Evolutionary conservation across 192 early-diverging fungal genomes (phyloP).

Genomic region (Mortierella claussenii): DNA sequence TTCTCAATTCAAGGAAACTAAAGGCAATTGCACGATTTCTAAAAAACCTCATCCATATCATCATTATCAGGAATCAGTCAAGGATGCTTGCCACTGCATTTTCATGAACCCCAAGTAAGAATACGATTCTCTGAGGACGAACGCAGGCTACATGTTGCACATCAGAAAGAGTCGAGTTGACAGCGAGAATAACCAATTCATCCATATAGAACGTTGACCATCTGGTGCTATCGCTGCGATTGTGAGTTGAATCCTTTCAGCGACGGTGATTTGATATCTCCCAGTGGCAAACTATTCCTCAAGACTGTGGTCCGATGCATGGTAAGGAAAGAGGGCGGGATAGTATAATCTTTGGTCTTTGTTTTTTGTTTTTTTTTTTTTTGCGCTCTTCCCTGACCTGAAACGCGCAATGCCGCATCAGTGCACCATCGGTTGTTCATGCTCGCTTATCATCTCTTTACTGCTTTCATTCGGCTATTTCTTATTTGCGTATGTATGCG

Average conservation of each 20-base stretch:
- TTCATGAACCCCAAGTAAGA: slow-evolving; percentile 55
- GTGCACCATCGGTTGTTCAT: not conserved
- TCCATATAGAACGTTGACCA: slow-evolving; percentile 32
- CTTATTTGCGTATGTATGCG: too few relatives aligned
- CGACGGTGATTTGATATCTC: slow-evolving; percentile 15
- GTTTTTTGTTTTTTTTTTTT: not conserved
- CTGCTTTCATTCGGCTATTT: too few relatives aligned
- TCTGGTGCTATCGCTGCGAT: slow-evolving; percentile 53
- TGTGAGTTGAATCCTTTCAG: slow-evolving; percentile 51
- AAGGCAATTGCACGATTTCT: not conserved
- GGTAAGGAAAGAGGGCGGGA: too few relatives aligned
- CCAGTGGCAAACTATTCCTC: slow-evolving; percentile 34
- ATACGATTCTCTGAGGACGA: too few relatives aligned
- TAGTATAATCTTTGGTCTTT: slow-evolving; percentile 20
- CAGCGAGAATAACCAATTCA: too few relatives aligned
- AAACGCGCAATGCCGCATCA: too few relatives aligned
- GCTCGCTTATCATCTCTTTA: too few relatives aligned
- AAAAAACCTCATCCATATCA: not conserved
- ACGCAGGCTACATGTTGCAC: too few relatives aligned
- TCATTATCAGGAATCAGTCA: slow-evolving; percentile 34
- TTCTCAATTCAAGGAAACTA: too few relatives aligned
- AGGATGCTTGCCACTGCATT: slow-evolving; percentile 53
- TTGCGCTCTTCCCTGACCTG: too few relatives aligned
- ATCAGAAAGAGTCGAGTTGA: too few relatives aligned
- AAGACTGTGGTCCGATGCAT: slow-evolving; percentile 51